Evolutionary conservation across 352 stramenopile genomes (phyloP), one percentile per base, ranked within the genome.

Genomic region (Pythium dissotocum): DNA sequence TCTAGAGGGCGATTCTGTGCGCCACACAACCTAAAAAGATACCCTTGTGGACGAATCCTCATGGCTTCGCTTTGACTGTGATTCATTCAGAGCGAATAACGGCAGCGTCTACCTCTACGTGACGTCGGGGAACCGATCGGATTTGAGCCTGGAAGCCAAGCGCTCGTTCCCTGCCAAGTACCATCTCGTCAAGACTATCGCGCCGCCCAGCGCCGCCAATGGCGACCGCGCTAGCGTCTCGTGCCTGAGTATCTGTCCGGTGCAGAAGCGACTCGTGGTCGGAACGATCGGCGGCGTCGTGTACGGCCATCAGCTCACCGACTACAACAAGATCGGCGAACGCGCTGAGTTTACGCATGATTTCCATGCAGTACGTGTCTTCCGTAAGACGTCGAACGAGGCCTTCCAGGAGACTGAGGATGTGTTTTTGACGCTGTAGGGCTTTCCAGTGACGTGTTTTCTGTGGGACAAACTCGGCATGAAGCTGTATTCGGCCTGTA

Each of bases 301-400:
- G 36, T 94, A 96, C 70, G 87, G 81, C 0, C 76, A 95, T 1
- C 84, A 91, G 59, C 77, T 96, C 12, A 78, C 79, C 5, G 88
- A 96, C 67, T 93, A 94, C 74, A 85, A 93, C 73, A 90, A 90
- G 65, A 93, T 96, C 49, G 88, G 88, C 48, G 88, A 95, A 67
- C 92, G 92, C 67, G 78, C 94, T 52, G 88, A 94, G 76, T 96
- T 96, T 70, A 89, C 83, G 55, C 88, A 96, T 61, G 83, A 94
- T 55, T 93, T 96, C 69, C 88, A 96, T 55, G 59, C 78, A 18
- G 85, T 87, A 49, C 36, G 77, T 16, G 46, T 18, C 24, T 38
- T 16, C 5, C 4, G 5, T 30, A 21, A n/a, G 48, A 10, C 13
- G 18, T 26, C 46, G 6, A 30, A 12, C n/a, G 32, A 13, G 5